These are phyloP conservation scores for Fusarium citri DNA, from an alignment of 2,329 filamentous ascomycete genomes.

Conservation along the genomic window DNA sequence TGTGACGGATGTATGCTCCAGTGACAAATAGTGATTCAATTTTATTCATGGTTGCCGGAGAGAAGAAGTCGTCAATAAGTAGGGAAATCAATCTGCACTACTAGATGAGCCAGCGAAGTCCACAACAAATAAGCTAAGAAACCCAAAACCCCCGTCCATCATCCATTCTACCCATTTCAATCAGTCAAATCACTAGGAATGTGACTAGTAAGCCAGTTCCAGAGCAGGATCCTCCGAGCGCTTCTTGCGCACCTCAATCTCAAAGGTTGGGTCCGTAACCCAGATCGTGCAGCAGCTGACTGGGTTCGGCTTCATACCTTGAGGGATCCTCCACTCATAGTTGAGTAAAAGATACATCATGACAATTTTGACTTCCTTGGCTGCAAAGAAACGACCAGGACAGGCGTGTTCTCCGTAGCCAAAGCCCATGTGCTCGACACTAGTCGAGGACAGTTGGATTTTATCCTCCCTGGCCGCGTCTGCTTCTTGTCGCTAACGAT, in stretches of 20 bases:
- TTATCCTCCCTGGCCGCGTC: background rate
- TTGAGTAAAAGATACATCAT: background rate
- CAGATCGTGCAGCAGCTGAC: background rate
- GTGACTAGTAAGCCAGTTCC: too few relatives aligned
- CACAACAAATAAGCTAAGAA: too few relatives aligned
- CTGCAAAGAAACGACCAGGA: constrained; percentile 8
- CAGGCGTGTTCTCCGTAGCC: background rate
- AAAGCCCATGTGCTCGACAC: background rate
- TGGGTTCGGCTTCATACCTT: background rate
- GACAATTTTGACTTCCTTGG: background rate
- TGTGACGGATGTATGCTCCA: too few relatives aligned
- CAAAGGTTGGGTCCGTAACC: background rate
- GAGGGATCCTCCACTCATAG: background rate
- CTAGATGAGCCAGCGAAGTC: too few relatives aligned
- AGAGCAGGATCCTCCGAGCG: background rate
- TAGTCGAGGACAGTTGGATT: background rate
- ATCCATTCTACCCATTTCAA: too few relatives aligned
- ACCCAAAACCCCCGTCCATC: too few relatives aligned
- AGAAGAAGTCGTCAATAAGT: too few relatives aligned
- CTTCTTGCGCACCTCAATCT: background rate
- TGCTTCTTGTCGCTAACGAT: background rate
- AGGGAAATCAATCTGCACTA: too few relatives aligned
- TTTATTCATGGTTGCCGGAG: too few relatives aligned
- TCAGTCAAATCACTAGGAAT: too few relatives aligned
- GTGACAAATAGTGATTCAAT: too few relatives aligned